These are phyloP conservation scores for Oryza nivara DNA, from an alignment of 176 grass and related monocot genomes.

Conservation along the genomic window DNA sequence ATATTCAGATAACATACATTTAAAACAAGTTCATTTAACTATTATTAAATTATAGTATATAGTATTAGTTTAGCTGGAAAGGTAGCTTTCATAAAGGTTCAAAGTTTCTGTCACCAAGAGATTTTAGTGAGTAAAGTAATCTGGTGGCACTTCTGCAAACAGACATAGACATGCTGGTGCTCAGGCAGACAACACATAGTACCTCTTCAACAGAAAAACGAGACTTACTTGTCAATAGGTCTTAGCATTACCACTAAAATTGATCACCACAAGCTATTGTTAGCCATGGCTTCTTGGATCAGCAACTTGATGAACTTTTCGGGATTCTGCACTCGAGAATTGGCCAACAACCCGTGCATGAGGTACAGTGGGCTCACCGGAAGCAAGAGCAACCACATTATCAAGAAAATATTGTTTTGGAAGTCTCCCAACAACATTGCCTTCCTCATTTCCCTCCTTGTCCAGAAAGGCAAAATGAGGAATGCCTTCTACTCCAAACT, in stretches of 20 bases:
- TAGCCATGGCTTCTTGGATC: conserved; percentile 96
- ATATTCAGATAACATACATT: neutral
- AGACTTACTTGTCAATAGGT: conserved; percentile 34
- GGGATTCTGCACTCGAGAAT: conserved; percentile 71
- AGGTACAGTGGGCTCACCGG: conserved; percentile 72
- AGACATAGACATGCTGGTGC: neutral
- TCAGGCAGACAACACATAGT: neutral
- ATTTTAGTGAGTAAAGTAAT: neutral
- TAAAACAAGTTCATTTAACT: neutral
- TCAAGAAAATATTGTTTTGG: conserved; percentile 89
- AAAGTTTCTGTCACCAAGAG: neutral
- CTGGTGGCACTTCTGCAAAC: neutral
- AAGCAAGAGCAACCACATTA: conserved; percentile 81
- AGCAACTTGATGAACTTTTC: conserved; percentile 85
- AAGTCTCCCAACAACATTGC: conserved; percentile 87
- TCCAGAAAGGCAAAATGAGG: conserved; percentile 95
- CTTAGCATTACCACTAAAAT: neutral
- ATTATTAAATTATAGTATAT: neutral
- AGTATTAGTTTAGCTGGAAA: neutral
- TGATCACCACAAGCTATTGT: neutral
- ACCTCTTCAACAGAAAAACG: conserved; percentile 28
- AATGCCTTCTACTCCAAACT: conserved; percentile 97
- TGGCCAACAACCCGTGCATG: conserved; percentile 77
- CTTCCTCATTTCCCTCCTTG: conserved; percentile 92
- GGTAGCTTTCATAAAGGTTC: neutral